A percentile compares a stretch with the other conserved stretches of the same genome.
Evolutionary conservation across 768 basidiomycete species (phyloP).

Genomic region (Kwoniella pini): DNA sequence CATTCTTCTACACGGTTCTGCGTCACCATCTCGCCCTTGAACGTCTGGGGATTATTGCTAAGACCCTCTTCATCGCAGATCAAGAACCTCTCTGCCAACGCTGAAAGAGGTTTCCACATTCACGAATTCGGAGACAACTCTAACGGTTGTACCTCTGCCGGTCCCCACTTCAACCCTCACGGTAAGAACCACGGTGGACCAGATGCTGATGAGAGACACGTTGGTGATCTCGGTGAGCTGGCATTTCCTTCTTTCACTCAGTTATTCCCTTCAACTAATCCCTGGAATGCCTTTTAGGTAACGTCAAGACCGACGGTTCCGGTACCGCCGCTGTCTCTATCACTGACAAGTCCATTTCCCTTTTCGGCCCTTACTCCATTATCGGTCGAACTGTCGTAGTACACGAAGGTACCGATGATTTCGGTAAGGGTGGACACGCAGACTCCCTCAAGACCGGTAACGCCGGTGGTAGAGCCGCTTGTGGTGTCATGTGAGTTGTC

Average conservation of each 20-base stretch:
- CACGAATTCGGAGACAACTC: conserved; percentile 70
- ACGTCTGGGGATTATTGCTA: background rate
- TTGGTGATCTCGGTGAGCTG: conserved; percentile 59
- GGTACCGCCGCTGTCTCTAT: conserved; percentile 66
- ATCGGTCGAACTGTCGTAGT: conserved; percentile 75
- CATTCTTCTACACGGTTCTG: no score
- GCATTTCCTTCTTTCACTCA: background rate
- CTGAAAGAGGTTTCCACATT: conserved; percentile 74
- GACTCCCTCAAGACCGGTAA: conserved; percentile 79
- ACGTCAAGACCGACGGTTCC: conserved; percentile 64
- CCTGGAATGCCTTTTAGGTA: conserved; percentile 59
- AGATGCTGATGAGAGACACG: conserved; percentile 61
- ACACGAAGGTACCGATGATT: conserved; percentile 75
- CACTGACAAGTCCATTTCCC: conserved; percentile 64
- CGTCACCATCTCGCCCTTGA: no score
- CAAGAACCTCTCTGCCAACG: conserved; percentile 62
- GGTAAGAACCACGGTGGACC: conserved; percentile 68
- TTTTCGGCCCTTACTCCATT: conserved; percentile 69
- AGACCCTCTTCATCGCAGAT: conserved; percentile 52
- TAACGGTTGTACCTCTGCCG: conserved; percentile 61
- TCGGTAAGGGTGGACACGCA: conserved; percentile 68
- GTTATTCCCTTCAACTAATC: background rate
- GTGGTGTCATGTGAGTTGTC: conserved; percentile 72
- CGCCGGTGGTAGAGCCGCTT: conserved; percentile 69
- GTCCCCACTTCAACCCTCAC: conserved; percentile 76